Evolutionary conservation across 2,329 filamentous ascomycete genomes (phyloP).

Genomic region (Ceratocystis papillata): DNA sequence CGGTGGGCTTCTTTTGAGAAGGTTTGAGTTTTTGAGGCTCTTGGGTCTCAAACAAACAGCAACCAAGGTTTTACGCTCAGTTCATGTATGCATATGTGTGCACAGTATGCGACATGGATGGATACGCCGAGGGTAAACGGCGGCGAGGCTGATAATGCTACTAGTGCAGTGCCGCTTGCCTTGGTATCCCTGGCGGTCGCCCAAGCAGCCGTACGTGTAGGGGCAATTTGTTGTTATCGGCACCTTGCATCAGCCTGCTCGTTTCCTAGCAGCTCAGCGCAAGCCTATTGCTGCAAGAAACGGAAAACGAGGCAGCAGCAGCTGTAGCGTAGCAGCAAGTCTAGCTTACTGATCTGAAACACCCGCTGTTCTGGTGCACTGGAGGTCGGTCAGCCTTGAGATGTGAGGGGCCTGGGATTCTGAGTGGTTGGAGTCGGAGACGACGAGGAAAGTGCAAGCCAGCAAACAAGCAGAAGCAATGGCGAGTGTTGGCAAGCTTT

Average conservation of each 20-base stretch:
- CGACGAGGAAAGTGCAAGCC: not conserved
- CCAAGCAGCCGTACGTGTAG: not conserved
- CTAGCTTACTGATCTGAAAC: not conserved
- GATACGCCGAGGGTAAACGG: no score
- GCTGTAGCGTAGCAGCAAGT: not conserved
- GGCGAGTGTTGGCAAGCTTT: not conserved
- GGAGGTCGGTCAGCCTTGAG: not conserved
- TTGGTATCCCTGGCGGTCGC: no score
- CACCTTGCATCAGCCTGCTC: conserved; percentile 6
- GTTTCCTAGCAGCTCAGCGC: not conserved
- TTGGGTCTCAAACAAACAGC: not conserved
- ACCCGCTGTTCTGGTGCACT: not conserved
- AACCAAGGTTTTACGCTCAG: not conserved
- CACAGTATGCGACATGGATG: not conserved
- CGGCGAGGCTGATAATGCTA: no score
- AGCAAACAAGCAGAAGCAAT: not conserved
- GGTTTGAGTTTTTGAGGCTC: not conserved
- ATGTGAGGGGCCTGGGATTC: not conserved
- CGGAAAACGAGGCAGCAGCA: not conserved
- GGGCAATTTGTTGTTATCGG: not conserved
- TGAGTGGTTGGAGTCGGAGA: not conserved
- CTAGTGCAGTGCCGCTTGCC: no score
- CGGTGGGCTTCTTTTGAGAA: not conserved
- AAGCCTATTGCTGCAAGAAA: not conserved
- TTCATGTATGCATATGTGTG: not conserved